These are phyloP conservation scores for Dictyostelium discoideum DNA, from an alignment of 78 protist species.

Conservation along the genomic window dicty_2.7 NC_007088.5:15001-15500, in stretches of 20 bases:
- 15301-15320: background rate
- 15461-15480: background rate
- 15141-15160: too few species aligned
- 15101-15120: too few species aligned
- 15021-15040: background rate
- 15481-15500: too few species aligned
- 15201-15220: too few species aligned
- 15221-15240: background rate
- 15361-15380: background rate
- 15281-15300: background rate
- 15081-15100: background rate
- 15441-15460: background rate
- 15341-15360: background rate
- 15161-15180: background rate
- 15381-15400: background rate
- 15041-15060: background rate
- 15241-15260: too few species aligned
- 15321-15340: background rate
- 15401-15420: background rate
- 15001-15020: background rate
- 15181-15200: background rate
- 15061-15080: background rate
- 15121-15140: too few species aligned
- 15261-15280: too few species aligned
- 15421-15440: background rate